phyloP scores from a whole-genome alignment of 306 rosid species.

The Prunus padus region DNA sequence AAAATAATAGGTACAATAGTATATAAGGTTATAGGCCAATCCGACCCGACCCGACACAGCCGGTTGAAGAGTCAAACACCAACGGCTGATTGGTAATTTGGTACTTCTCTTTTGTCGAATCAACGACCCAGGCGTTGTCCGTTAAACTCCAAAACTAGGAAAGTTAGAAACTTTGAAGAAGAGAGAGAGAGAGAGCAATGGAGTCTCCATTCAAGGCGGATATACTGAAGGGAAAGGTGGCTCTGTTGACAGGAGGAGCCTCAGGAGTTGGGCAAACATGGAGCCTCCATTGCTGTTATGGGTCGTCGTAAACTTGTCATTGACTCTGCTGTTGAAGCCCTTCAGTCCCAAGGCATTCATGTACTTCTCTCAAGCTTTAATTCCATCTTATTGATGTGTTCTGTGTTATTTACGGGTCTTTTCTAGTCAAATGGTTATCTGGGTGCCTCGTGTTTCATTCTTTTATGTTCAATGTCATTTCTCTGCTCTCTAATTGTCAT shows the following conservation, averaged over 20 bases:
- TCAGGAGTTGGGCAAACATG: slow-evolving; percentile 25
- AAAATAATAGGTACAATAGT: not conserved
- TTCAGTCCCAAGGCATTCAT: slow-evolving; percentile 16
- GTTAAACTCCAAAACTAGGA: not conserved
- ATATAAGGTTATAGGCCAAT: not conserved
- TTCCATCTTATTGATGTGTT: not conserved
- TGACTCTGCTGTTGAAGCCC: slow-evolving; percentile 11
- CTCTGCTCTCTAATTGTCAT: not conserved
- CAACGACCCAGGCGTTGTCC: not conserved
- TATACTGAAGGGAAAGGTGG: slow-evolving; percentile 20
- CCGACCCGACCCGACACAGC: not conserved
- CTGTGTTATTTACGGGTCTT: no score
- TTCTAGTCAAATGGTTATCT: not conserved
- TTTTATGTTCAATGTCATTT: not conserved
- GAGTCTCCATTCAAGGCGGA: slow-evolving; percentile 29
- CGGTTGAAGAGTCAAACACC: not conserved
- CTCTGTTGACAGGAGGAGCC: slow-evolving; percentile 23
- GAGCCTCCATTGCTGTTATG: slow-evolving; percentile 23
- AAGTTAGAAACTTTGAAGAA: not conserved
- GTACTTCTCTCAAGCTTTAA: not conserved
- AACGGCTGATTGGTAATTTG: not conserved
- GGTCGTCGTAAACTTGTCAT: slow-evolving; percentile 21
- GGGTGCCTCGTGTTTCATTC: not conserved
- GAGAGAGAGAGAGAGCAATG: not conserved
- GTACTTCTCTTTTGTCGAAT: not conserved